Evolutionary conservation across 1,139 yeast species (phyloP).

Genomic region (Taphrina betulina): DNA sequence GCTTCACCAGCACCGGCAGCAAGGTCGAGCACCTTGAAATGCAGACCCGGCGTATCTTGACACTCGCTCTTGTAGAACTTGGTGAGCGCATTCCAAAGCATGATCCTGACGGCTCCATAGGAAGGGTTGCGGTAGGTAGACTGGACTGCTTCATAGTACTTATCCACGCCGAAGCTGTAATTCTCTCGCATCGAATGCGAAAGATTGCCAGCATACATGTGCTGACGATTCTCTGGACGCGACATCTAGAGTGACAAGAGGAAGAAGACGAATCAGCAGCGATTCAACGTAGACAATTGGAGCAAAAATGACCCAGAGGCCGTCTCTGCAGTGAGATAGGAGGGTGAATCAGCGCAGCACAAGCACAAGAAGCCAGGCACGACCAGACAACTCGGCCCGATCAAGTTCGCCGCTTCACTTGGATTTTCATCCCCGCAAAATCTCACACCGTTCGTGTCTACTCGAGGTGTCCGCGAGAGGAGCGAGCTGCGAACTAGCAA

Average conservation of each 20-base stretch:
- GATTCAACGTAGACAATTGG: no score
- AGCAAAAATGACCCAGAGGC: no score
- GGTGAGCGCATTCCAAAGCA: slow-evolving; percentile 32
- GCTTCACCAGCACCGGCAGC: slow-evolving; percentile 35
- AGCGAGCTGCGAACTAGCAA: no score
- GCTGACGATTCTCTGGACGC: slow-evolving; percentile 31
- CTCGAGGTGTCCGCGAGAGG: no score
- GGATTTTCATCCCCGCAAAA: no score
- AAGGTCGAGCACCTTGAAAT: slow-evolving; percentile 29
- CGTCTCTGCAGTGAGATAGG: no score
- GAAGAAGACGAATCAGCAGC: neutral
- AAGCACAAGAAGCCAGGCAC: no score
- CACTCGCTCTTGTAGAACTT: slow-evolving; percentile 15
- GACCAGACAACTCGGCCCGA: no score
- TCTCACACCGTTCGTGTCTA: no score
- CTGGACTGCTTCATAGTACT: slow-evolving; percentile 30
- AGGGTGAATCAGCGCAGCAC: no score
- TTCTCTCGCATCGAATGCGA: slow-evolving; percentile 34
- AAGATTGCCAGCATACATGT: slow-evolving; percentile 30
- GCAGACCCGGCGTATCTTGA: neutral
- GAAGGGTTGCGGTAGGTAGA: slow-evolving; percentile 30
- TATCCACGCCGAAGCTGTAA: slow-evolving; percentile 34
- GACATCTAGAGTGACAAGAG: neutral
- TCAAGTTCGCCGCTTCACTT: no score
- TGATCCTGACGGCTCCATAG: slow-evolving; percentile 26